These are phyloP conservation scores for Madurella fahalii DNA, from an alignment of 2,329 filamentous ascomycete species.

Conservation along the genomic window DNA sequence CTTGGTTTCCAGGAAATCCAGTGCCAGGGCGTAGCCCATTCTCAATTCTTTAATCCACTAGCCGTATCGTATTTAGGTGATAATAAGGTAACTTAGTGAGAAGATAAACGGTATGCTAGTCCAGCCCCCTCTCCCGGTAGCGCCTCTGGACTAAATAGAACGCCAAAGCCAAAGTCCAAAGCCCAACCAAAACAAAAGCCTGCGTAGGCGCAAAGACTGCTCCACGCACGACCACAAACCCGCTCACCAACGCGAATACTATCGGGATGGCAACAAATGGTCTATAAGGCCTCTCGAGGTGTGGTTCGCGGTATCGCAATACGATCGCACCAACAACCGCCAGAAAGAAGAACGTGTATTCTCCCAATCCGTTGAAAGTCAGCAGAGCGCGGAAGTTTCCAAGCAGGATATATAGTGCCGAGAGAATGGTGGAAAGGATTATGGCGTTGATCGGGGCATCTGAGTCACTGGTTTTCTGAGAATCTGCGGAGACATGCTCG, in stretches of 20 bases:
- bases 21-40: no score
- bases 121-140: neutral
- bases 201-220: slow-evolving; percentile 56
- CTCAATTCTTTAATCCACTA: no score
- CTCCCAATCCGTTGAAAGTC: slow-evolving; percentile 56
- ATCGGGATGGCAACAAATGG: slow-evolving; percentile 47
- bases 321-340: slow-evolving; percentile 57
- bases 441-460: slow-evolving; percentile 55
- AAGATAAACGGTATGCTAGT: neutral
- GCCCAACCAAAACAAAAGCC: slow-evolving; percentile 46
- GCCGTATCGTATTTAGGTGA: no score
- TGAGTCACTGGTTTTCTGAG: slow-evolving; percentile 27
- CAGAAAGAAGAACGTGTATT: slow-evolving; percentile 62
- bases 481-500: neutral
- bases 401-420: slow-evolving; percentile 54
- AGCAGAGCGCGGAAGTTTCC: slow-evolving; percentile 59
- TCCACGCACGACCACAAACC: slow-evolving; percentile 55
- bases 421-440: slow-evolving; percentile 45
- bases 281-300: slow-evolving; percentile 52
- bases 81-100: no score
- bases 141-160: slow-evolving; percentile 34
- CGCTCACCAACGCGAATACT: slow-evolving; percentile 54
- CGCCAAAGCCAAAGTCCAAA: slow-evolving; percentile 47
- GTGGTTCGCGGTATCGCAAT: slow-evolving; percentile 53
- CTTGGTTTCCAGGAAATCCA: no score